Evolutionary conservation across 1,139 yeast species (phyloP).

Genomic region (Diutina mesorugosa): DNA sequence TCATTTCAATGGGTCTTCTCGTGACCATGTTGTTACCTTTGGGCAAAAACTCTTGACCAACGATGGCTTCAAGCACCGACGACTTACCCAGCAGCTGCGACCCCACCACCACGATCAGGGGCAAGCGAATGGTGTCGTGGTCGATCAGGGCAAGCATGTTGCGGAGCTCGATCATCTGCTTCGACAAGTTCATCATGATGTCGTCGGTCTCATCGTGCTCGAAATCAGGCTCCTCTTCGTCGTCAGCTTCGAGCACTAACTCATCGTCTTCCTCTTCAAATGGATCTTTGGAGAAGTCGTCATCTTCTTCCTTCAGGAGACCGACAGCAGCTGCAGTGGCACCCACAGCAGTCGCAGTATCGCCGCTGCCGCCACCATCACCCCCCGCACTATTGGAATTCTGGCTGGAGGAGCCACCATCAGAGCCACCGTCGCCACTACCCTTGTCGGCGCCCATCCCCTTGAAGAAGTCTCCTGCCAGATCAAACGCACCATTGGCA

Average conservation of each 20-base stretch:
- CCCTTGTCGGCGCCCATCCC: conserved; percentile 2
- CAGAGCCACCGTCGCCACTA: neutral
- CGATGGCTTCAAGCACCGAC: conserved; percentile 85
- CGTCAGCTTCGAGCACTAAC: conserved; percentile 18
- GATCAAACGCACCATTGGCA: neutral
- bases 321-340: conserved; percentile 38
- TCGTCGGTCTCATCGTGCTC: conserved; percentile 42
- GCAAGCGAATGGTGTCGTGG: conserved; percentile 66
- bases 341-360: conserved; percentile 27
- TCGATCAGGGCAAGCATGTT: conserved; percentile 66
- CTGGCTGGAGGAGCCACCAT: conserved; percentile 8
- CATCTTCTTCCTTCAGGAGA: conserved; percentile 20
- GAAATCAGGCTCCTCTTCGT: conserved; percentile 30
- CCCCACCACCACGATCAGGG: conserved; percentile 93
- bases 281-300: conserved; percentile 6
- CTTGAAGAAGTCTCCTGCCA: conserved; percentile 9
- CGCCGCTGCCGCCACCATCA: conserved; percentile 17
- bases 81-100: conserved; percentile 97
- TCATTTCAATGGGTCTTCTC: conserved; percentile 86
- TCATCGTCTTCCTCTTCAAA: conserved; percentile 17
- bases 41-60: conserved; percentile 89
- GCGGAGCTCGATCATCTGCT: conserved; percentile 94
- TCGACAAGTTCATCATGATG: conserved; percentile 75
- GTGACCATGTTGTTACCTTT: conserved; percentile 96
- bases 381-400: conserved; percentile 15